phyloP scores from a whole-genome alignment of 225 moss, liverwort and hornwort species.

The Rhytidiadelphus loreus region DNA sequence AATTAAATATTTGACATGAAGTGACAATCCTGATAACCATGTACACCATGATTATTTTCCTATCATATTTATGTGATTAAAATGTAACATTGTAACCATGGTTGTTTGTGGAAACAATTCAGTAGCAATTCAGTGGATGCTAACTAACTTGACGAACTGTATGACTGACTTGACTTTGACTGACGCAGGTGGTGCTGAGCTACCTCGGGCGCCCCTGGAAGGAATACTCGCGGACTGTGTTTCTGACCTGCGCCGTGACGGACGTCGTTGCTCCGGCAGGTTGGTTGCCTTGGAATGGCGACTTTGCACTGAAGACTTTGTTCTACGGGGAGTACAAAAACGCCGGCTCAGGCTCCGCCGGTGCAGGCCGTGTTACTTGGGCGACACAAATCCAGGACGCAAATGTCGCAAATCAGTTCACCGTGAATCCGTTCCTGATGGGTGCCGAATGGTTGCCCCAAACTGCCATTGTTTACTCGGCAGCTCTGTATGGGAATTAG shows the following conservation, averaged over 20 bases:
- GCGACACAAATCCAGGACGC: constrained; percentile 36
- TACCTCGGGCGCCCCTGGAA: constrained; percentile 82
- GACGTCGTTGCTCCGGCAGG: constrained; percentile 31
- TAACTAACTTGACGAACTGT: not conserved
- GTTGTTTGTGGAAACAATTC: not conserved
- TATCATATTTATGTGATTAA: not conserved
- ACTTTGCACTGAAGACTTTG: constrained; percentile 42
- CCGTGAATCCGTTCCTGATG: not conserved
- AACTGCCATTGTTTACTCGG: not conserved
- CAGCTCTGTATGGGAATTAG: not conserved
- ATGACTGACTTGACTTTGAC: not conserved
- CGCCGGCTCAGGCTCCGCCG: constrained; percentile 20
- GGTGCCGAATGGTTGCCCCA: not conserved
- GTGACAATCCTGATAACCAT: not conserved
- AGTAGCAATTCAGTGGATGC: no score
- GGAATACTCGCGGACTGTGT: constrained; percentile 45
- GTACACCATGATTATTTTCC: not conserved
- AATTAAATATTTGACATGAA: not conserved
- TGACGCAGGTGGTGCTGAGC: not conserved
- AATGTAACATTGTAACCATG: no score
- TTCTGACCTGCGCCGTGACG: constrained; percentile 15
- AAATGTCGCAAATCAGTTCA: not conserved
- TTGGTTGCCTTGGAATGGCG: constrained; percentile 62
- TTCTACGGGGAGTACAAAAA: constrained; percentile 57
- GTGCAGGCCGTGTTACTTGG: constrained; percentile 32